Evolutionary conservation across 2,329 filamentous ascomycete species (phyloP).

Genomic region (Aaosphaeria pasadenensis): DNA sequence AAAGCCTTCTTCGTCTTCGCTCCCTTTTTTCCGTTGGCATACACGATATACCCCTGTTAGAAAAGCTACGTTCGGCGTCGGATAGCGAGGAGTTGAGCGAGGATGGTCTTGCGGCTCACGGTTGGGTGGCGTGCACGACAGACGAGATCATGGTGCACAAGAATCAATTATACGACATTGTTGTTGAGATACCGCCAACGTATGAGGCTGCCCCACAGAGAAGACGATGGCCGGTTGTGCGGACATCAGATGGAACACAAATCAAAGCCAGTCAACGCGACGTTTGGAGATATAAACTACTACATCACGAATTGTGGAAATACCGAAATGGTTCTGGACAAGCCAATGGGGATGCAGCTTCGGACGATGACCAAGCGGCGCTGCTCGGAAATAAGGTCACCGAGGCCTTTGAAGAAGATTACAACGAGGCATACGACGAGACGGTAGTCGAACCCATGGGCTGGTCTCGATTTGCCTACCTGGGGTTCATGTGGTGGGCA

Average conservation of each 20-base stretch:
- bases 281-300: constrained; percentile 63
- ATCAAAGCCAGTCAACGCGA: constrained; percentile 90
- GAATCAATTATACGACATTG: constrained; percentile 80
- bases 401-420: constrained; percentile 25
- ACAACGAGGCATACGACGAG: constrained; percentile 36
- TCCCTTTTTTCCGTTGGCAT: constrained; percentile 93
- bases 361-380: constrained; percentile 19
- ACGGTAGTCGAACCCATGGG: constrained; percentile 54
- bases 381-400: constrained; percentile 22
- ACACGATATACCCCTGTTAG: constrained; percentile 81
- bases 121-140: constrained; percentile 94
- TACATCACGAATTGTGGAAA: constrained; percentile 34
- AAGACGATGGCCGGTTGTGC: constrained; percentile 74
- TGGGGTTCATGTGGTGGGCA: constrained; percentile 87
- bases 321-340: constrained; percentile 8
- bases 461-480: constrained; percentile 74
- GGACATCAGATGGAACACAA: constrained; percentile 58
- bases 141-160: constrained; percentile 91
- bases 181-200: constrained; percentile 74
- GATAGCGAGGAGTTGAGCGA: constrained; percentile 25
- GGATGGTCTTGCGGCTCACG: constrained; percentile 39
- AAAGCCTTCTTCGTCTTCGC: constrained; percentile 63
- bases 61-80: constrained; percentile 56
- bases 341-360: constrained; percentile 5
- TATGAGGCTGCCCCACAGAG: constrained; percentile 50